A percentile compares a stretch with the other conserved stretches of the same genome.
phyloP scores from a whole-genome alignment of 176 grass and related monocot species.

The Aegilops speltoides region DNA sequence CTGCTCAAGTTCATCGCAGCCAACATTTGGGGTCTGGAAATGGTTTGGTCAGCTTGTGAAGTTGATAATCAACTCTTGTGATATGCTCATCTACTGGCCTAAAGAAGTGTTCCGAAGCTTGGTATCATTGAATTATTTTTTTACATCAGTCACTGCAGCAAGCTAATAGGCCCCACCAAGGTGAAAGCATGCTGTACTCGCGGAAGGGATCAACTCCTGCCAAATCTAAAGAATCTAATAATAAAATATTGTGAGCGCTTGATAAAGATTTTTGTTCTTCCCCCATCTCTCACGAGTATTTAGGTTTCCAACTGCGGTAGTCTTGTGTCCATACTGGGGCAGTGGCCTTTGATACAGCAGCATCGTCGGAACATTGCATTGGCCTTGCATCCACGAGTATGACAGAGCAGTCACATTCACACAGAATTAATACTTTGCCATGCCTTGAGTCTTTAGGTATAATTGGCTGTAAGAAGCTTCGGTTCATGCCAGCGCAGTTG shows the following conservation, averaged over 20 bases:
- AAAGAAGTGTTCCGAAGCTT: too few relatives aligned
- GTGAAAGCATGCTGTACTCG: neutral
- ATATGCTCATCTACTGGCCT: neutral
- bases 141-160: neutral
- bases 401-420: neutral
- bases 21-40: neutral
- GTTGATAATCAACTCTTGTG: neutral
- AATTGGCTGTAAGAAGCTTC: neutral
- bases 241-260: neutral
- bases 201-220: neutral
- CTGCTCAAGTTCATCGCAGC: neutral
- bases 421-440: neutral
- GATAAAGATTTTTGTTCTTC: neutral
- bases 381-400: neutral
- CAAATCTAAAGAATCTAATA: neutral
- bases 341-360: neutral
- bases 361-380: neutral
- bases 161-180: neutral
- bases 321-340: neutral
- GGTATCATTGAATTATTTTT: neutral
- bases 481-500: neutral
- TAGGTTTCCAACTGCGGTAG: rapidly evolving
- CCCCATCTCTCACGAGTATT: neutral
- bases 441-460: neutral
- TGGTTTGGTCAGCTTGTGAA: neutral